Conservation (phyloP, 2,329 filamentous ascomycete species). For the Monosporascus sp. region DNA sequence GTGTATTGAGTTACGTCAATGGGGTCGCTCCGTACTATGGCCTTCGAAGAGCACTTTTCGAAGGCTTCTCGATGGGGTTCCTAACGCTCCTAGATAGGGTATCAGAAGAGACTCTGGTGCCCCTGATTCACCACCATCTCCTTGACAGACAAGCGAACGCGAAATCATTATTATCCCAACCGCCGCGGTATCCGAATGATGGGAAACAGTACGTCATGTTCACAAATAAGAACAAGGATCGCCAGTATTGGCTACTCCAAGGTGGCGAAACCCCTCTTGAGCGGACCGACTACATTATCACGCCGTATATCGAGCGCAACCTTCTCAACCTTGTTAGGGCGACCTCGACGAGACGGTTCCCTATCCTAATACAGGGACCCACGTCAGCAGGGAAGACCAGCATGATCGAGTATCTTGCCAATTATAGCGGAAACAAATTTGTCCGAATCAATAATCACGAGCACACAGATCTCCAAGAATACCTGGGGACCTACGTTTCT, state of each 20-base stretch:
- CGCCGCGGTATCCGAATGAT: slow-evolving; percentile 72
- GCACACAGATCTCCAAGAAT: slow-evolving; percentile 96
- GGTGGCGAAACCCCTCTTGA: slow-evolving; percentile 64
- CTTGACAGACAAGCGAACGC: slow-evolving; percentile 66
- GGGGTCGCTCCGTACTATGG: slow-evolving; percentile 82
- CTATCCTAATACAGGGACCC: slow-evolving; percentile 91
- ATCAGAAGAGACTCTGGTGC: slow-evolving; percentile 74
- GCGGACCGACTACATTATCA: slow-evolving; percentile 91
- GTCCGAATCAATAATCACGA: slow-evolving; percentile 99
- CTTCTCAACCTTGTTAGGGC: slow-evolving; percentile 91
- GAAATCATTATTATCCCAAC: slow-evolving; percentile 70
- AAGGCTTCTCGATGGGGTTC: slow-evolving; percentile 98
- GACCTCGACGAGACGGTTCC: slow-evolving; percentile 85
- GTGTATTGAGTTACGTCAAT: slow-evolving; percentile 82
- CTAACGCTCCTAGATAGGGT: slow-evolving; percentile 79
- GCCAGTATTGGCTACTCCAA: slow-evolving; percentile 86
- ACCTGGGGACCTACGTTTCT: slow-evolving; percentile 90
- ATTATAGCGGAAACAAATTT: slow-evolving; percentile 92
- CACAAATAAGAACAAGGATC: slow-evolving; percentile 55
- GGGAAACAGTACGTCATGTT: slow-evolving; percentile 77
- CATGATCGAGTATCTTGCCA: slow-evolving; percentile 99
- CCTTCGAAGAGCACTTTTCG: slow-evolving; percentile 78
- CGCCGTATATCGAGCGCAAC: slow-evolving; percentile 90
- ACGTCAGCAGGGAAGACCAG: slow-evolving; percentile 98
- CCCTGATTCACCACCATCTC: slow-evolving; percentile 76